These are phyloP conservation scores for Blepharisma stoltei DNA, from an alignment of 73 alveolate species.

Conservation along the genomic window DNA sequence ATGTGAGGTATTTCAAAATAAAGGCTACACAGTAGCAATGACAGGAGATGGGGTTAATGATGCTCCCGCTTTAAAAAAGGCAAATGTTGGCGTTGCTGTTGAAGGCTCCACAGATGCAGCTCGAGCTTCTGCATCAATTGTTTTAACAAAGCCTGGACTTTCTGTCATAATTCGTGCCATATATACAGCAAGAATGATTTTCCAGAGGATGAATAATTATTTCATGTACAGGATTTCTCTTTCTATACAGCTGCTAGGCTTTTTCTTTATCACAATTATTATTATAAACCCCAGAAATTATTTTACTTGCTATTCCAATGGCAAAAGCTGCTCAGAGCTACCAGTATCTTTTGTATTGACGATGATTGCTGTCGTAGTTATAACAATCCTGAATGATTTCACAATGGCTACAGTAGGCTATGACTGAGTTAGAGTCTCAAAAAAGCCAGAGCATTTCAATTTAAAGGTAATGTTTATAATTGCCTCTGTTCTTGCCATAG, in stretches of 20 bases:
- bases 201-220: neutral
- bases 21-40: slow-evolving; percentile 44
- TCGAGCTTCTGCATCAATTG: neutral
- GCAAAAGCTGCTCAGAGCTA: neutral
- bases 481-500: neutral
- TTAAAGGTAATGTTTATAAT: neutral
- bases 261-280: neutral
- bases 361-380: neutral
- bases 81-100: slow-evolving; percentile 90
- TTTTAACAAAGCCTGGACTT: neutral
- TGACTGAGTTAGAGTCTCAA: neutral
- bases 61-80: slow-evolving; percentile 92
- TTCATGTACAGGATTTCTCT: neutral
- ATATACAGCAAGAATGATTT: neutral
- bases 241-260: neutral
- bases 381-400: neutral
- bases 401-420: neutral
- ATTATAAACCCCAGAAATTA: neutral
- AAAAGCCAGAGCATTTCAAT: neutral
- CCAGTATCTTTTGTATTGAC: neutral
- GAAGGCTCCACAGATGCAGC: slow-evolving; percentile 38
- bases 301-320: neutral
- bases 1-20: neutral
- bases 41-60: slow-evolving; percentile 98
- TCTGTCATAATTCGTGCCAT: neutral